Conservation (phyloP, 106 monocot genomes). For the Dioscorea dumetorum region DNA sequence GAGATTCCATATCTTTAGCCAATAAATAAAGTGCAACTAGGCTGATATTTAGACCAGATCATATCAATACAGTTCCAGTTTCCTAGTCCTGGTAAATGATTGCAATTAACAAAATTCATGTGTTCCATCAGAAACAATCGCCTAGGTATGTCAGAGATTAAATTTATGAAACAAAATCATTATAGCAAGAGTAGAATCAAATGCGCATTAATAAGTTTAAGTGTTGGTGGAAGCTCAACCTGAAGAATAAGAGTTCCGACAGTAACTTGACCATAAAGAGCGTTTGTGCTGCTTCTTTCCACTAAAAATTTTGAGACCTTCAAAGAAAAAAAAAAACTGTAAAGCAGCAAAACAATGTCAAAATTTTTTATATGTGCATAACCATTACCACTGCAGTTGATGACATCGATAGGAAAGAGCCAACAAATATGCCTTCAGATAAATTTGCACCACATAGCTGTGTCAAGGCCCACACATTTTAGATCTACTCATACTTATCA, state of each 20-base stretch:
- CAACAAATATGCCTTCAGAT: constrained; percentile 93
- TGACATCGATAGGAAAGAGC: constrained; percentile 94
- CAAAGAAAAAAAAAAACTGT: neutral
- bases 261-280: constrained; percentile 90
- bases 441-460: constrained; percentile 89
- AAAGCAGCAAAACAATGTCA: neutral
- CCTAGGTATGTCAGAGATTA: too few species aligned
- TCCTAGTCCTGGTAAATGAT: too few species aligned
- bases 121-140: too few species aligned
- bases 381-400: constrained; percentile 90
- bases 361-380: constrained; percentile 3
- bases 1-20: too few species aligned
- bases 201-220: too few species aligned
- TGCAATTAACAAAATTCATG: too few species aligned
- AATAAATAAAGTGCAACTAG: too few species aligned
- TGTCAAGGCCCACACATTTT: neutral
- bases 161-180: too few species aligned
- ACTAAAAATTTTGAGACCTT: constrained; percentile 96
- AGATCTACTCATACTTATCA: too few species aligned
- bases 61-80: too few species aligned
- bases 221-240: constrained; percentile 22
- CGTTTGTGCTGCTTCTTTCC: constrained; percentile 65
- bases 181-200: too few species aligned
- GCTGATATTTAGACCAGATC: too few species aligned
- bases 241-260: constrained; percentile 99